Evolutionary conservation across 768 basidiomycete genomes (phyloP), one percentile per base, ranked within the genome.

Genomic region (Collybia sp.): DNA sequence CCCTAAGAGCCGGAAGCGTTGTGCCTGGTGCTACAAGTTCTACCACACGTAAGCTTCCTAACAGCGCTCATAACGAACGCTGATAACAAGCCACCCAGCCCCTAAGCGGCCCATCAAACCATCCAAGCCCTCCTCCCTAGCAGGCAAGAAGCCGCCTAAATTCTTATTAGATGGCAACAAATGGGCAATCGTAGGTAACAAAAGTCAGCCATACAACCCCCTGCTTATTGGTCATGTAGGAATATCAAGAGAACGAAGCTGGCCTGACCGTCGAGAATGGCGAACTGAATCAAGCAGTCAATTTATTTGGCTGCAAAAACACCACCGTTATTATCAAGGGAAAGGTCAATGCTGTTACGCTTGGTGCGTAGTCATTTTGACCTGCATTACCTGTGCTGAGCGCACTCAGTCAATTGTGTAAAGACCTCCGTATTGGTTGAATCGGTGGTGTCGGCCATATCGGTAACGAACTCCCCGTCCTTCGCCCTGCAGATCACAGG

Each of bases 401-500:
- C 19, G 12, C 59, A 8, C 8, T 8, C 3, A 96, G 94, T 91
- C 38, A 90, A 91, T 61, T 94, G 92, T 67, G 76, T 74, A 33
- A 93, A 93, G 62, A 93, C 87, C 0, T 83, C 90, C 3, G 72
- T 98, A 31, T 79, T 97, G 30, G 79, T 98, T 17, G 89, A 95
- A 32, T 92, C 89, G 1, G 90, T 93, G 38, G 90, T 99, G n/a
- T 90, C 96, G 12, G 81, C 85, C 0, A 75, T 99, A 44, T 84
- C 86, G 1, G 72, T 98, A 33, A 97, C 93, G 35, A 84, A 81
- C 52, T 96, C 93, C 0, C 93, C 93, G 1, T 96, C 93, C 1
- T 98, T 99, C 70, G 79, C 83, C 12, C 68, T 98, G 35, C 95
- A 99, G 65, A 83, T 99, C 54, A 89, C 85, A 2, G 95, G 95